Conservation (phyloP, 495 filamentous ascomycete genomes). For the Oleoguttula mirabilis region DNA sequence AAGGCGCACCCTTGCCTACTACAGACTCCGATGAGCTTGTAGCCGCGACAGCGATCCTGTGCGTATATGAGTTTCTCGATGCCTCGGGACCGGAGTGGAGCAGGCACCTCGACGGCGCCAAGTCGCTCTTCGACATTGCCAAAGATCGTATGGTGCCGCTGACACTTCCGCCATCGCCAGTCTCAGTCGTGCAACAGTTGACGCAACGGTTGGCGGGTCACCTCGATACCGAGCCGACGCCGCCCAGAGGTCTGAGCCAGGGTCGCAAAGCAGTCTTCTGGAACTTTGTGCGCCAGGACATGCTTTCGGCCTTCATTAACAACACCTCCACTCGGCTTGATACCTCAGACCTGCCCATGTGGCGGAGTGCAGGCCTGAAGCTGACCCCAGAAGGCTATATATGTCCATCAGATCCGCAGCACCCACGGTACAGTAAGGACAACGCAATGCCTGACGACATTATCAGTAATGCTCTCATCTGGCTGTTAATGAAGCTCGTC, state of each 20-base stretch:
- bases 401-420: conserved; percentile 38
- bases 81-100: conserved; percentile 49
- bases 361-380: conserved; percentile 49
- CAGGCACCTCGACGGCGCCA: conserved; percentile 52
- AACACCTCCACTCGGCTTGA: conserved; percentile 48
- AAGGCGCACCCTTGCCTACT: conserved; percentile 28
- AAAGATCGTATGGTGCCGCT: conserved; percentile 53
- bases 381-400: conserved; percentile 46
- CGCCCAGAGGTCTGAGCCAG: conserved; percentile 32
- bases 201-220: conserved; percentile 20
- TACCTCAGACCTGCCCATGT: conserved; percentile 47
- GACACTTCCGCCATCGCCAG: conserved; percentile 29
- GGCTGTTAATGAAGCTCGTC: conserved; percentile 51
- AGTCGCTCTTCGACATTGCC: conserved; percentile 49
- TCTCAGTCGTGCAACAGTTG: conserved; percentile 2
- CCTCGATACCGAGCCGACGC: conserved; percentile 11
- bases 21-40: conserved; percentile 48
- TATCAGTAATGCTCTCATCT: conserved; percentile 49
- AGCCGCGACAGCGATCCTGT: conserved; percentile 51
- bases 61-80: conserved; percentile 53
- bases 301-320: conserved; percentile 51
- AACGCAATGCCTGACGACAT: conserved; percentile 48
- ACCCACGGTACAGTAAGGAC: conserved; percentile 35
- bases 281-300: conserved; percentile 56
- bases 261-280: conserved; percentile 50